Evolutionary conservation across 768 basidiomycete species (phyloP).

Genomic region (Sutorius australiensis): DNA sequence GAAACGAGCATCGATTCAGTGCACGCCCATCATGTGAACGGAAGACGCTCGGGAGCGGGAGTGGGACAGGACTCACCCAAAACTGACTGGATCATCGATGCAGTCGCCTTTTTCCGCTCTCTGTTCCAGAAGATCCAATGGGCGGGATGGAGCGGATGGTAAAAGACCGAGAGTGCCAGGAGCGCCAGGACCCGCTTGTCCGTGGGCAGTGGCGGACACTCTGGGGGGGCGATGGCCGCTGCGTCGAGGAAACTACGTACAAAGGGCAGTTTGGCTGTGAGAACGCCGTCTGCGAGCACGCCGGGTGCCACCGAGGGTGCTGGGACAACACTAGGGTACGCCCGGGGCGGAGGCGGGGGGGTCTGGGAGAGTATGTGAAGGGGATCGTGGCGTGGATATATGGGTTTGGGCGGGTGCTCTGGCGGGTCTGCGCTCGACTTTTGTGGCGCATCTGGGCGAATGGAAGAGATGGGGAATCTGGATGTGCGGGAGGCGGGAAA

Average conservation of each 20-base stretch:
- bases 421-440: conserved; percentile 20
- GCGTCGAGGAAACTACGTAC: conserved; percentile 47
- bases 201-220: conserved; percentile 40
- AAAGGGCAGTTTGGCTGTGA: conserved; percentile 46
- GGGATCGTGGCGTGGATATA: conserved; percentile 33
- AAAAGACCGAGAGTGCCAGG: conserved; percentile 58
- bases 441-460: conserved; percentile 32
- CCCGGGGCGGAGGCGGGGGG: conserved; percentile 18
- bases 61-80: conserved; percentile 41
- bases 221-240: conserved; percentile 36
- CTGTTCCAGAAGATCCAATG: conserved; percentile 67
- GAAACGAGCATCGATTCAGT: conserved; percentile 7
- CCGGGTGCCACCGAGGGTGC: conserved; percentile 33
- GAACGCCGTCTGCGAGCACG: conserved; percentile 36
- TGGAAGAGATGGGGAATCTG: conserved; percentile 37
- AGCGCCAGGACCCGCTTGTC: conserved; percentile 48
- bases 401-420: conserved; percentile 19
- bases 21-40: neutral
- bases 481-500: conserved; percentile 20
- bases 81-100: conserved; percentile 50
- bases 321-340: conserved; percentile 19
- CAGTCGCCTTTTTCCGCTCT: conserved; percentile 45
- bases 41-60: neutral
- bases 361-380: conserved; percentile 26
- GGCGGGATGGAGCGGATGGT: conserved; percentile 49